phyloP scores from a whole-genome alignment of 1,284 basidiomycete species.

The Cutaneotrichosporon mucoides region DNA sequence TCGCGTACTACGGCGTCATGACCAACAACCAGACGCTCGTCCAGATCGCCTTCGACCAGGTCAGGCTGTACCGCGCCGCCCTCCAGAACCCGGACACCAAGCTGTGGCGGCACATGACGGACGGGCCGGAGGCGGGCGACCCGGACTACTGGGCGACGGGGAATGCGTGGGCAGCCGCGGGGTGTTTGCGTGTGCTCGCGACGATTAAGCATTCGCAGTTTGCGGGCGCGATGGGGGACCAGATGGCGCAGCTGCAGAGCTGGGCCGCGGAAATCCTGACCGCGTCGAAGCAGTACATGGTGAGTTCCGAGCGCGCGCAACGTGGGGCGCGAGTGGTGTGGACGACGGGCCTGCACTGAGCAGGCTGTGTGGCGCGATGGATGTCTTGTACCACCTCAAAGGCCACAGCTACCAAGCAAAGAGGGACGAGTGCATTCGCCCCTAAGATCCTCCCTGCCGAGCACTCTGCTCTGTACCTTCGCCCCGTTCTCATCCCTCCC shows the following conservation, averaged over 20 bases:
- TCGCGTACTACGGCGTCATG: slow-evolving; percentile 79
- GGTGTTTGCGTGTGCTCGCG: slow-evolving; percentile 53
- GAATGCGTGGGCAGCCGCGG: slow-evolving; percentile 55
- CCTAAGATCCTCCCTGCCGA: too few relatives aligned
- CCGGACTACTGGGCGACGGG: slow-evolving; percentile 46
- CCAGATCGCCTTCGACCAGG: slow-evolving; percentile 69
- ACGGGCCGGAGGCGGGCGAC: slow-evolving; percentile 36
- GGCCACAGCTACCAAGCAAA: too few relatives aligned
- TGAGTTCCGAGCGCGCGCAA: slow-evolving; percentile 16
- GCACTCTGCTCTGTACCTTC: too few relatives aligned
- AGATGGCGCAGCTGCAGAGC: slow-evolving; percentile 47
- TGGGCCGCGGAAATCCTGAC: slow-evolving; percentile 53
- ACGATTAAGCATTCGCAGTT: slow-evolving; percentile 49
- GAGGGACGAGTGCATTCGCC: too few relatives aligned
- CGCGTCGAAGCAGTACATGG: slow-evolving; percentile 37
- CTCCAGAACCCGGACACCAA: slow-evolving; percentile 35
- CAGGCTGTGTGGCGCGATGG: too few relatives aligned
- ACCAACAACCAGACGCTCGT: slow-evolving; percentile 66
- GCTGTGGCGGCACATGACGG: slow-evolving; percentile 47
- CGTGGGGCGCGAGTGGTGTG: too few relatives aligned
- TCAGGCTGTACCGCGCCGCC: slow-evolving; percentile 64
- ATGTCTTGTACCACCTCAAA: too few relatives aligned
- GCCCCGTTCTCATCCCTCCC: too few relatives aligned
- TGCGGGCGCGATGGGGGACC: slow-evolving; percentile 33
- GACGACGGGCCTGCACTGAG: too few relatives aligned